Conservation (phyloP, 2,329 filamentous ascomycete species). For the Nemania serpens region DNA sequence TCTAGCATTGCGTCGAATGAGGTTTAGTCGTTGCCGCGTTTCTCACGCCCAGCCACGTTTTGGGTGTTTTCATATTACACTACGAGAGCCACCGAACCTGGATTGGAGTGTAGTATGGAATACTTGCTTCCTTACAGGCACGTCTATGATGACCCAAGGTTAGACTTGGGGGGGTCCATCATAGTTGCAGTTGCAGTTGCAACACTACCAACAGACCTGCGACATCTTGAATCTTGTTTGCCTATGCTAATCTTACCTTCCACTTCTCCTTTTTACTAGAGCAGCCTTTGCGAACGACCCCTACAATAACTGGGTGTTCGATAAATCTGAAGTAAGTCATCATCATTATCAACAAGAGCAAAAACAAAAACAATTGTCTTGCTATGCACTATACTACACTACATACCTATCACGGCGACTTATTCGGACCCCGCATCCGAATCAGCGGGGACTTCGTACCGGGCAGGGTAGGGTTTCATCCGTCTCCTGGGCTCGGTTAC, state of each 20-base stretch:
- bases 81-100: not conserved
- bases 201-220: not conserved
- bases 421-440: constrained; percentile 13
- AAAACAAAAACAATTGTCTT: not conserved
- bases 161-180: too few relatives aligned
- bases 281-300: constrained; percentile 42
- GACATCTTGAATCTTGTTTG: constrained; percentile 9
- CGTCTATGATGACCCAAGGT: too few relatives aligned
- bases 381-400: not conserved
- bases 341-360: too few relatives aligned
- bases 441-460: constrained; percentile 3
- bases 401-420: not conserved
- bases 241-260: constrained; percentile 29
- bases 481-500: constrained; percentile 17
- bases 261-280: constrained; percentile 24
- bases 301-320: constrained; percentile 43
- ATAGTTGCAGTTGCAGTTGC: not conserved
- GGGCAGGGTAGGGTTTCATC: constrained; percentile 17
- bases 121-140: too few relatives aligned
- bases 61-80: not conserved
- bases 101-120: too few relatives aligned
- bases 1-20: too few relatives aligned
- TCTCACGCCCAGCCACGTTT: too few relatives aligned
- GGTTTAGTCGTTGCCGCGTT: too few relatives aligned
- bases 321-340: constrained; percentile 38